A percentile compares a stretch with the other conserved stretches of the same genome.
phyloP scores from a whole-genome alignment of 306 rosid species.

The Potentilla sterilis region DNA sequence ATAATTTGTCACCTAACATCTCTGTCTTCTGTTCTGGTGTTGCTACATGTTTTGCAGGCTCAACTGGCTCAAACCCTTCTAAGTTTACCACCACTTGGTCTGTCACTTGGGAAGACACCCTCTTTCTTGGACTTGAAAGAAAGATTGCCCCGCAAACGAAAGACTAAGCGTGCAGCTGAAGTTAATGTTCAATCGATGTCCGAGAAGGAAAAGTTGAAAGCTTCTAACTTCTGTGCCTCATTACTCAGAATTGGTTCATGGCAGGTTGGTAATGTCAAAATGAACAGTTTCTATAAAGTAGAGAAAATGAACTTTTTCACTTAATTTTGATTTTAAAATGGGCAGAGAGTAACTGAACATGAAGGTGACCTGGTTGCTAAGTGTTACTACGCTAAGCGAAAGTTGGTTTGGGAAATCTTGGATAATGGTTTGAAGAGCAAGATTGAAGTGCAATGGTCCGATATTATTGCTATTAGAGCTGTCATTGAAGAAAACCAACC shows the following conservation, averaged over 20 bases:
- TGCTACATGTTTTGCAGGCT: conserved; percentile 12
- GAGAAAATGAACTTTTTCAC: background rate
- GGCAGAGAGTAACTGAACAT: conserved; percentile 36
- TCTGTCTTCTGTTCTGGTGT: background rate
- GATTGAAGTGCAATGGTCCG: conserved; percentile 50
- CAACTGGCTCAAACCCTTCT: conserved; percentile 10
- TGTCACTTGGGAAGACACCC: conserved; percentile 27
- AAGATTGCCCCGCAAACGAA: background rate
- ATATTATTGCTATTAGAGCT: conserved; percentile 44
- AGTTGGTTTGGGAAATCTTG: conserved; percentile 63
- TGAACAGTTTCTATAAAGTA: background rate
- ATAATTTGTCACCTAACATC: background rate
- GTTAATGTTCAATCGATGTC: background rate
- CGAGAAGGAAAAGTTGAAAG: conserved; percentile 36
- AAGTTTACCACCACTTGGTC: conserved; percentile 28
- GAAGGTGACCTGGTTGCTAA: conserved; percentile 50
- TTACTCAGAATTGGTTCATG: conserved; percentile 42
- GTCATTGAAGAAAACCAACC: conserved; percentile 25
- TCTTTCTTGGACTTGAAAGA: conserved; percentile 21
- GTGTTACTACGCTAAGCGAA: conserved; percentile 48
- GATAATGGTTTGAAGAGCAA: conserved; percentile 40
- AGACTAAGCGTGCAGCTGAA: background rate
- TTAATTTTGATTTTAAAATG: background rate
- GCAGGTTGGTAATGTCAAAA: conserved; percentile 25
- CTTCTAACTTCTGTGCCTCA: conserved; percentile 30